These are phyloP conservation scores for Neurospora africana DNA, from an alignment of 495 filamentous ascomycete genomes.

Conservation along the genomic window DNA sequence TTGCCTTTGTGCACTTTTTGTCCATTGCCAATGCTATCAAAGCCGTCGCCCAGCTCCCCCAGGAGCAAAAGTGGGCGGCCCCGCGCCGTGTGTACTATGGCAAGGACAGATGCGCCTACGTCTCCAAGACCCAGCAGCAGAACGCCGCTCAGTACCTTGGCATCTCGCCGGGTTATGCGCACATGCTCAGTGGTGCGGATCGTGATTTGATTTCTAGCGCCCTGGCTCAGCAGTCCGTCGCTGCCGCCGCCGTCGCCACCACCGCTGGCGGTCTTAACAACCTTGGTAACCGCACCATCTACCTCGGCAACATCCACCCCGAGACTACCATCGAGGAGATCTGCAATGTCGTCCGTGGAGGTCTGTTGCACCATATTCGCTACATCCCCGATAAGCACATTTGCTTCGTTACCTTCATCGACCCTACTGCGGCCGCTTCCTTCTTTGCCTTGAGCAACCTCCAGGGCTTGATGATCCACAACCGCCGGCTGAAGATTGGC, in stretches of 20 bases:
- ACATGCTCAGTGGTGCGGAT: conserved; percentile 90
- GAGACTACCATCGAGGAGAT: conserved; percentile 98
- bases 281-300: conserved; percentile 92
- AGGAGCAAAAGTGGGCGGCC: conserved; percentile 93
- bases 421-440: conserved; percentile 92
- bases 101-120: conserved; percentile 95
- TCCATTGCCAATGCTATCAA: conserved; percentile 98
- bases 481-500: conserved; percentile 92
- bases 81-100: conserved; percentile 95
- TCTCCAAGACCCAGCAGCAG: conserved; percentile 98
- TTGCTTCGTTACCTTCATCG: conserved; percentile 98
- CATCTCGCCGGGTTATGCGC: conserved; percentile 94
- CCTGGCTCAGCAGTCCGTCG: conserved; percentile 92
- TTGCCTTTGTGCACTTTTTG: conserved; percentile 95
- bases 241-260: conserved; percentile 91
- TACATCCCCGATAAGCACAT: conserved; percentile 99
- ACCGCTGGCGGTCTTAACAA: conserved; percentile 95
- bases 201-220: conserved; percentile 92
- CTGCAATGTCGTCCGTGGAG: conserved; percentile 91
- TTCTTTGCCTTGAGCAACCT: conserved; percentile 97
- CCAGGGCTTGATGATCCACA: conserved; percentile 98
- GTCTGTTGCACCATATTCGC: conserved; percentile 90
- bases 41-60: conserved; percentile 91
- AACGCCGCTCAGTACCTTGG: conserved; percentile 97
- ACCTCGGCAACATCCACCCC: conserved; percentile 96